Evolutionary conservation across 2,329 filamentous ascomycete genomes (phyloP).

Genomic region (Fusarium zealandicum): DNA sequence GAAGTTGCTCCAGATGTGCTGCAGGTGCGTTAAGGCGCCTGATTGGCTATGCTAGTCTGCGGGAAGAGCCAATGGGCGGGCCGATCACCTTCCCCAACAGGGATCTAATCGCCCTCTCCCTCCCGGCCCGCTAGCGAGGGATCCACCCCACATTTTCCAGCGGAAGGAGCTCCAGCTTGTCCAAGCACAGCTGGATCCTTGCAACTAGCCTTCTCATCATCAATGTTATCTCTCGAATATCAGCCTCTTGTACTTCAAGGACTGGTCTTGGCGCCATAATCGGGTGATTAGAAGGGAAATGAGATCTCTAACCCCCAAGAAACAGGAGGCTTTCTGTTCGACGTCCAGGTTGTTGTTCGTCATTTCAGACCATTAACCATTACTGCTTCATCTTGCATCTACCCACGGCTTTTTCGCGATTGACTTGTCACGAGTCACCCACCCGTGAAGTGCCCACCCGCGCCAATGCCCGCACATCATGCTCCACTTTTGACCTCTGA

Average conservation of each 20-base stretch:
- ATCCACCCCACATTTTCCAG: slow-evolving; percentile 18
- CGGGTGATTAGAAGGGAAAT: slow-evolving; percentile 18
- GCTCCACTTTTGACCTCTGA: slow-evolving; percentile 31
- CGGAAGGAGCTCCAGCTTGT: slow-evolving; percentile 24
- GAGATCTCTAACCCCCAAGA: not conserved
- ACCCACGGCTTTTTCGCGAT: slow-evolving; percentile 3
- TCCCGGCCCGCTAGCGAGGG: slow-evolving; percentile 39
- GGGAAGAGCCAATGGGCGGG: slow-evolving; percentile 44
- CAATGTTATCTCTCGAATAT: slow-evolving; percentile 9
- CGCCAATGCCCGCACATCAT: not conserved
- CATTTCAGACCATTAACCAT: slow-evolving; percentile 23
- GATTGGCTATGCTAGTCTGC: slow-evolving; percentile 47
- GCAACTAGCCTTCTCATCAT: not conserved
- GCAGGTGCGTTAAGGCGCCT: slow-evolving; percentile 41
- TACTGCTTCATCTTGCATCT: slow-evolving; percentile 7
- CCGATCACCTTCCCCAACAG: slow-evolving; percentile 46
- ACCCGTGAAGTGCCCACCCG: not conserved
- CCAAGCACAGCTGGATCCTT: not conserved
- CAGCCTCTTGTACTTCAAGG: slow-evolving; percentile 14
- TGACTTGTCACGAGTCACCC: slow-evolving; percentile 1
- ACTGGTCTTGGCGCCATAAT: slow-evolving; percentile 7
- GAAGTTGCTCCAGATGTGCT: slow-evolving; percentile 36
- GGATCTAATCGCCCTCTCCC: slow-evolving; percentile 47
- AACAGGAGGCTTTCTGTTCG: not conserved
- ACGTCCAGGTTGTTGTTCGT: slow-evolving; percentile 5